Conservation (phyloP, 129 eudicot species). For the Chrysanthemum makinoi region DNA sequence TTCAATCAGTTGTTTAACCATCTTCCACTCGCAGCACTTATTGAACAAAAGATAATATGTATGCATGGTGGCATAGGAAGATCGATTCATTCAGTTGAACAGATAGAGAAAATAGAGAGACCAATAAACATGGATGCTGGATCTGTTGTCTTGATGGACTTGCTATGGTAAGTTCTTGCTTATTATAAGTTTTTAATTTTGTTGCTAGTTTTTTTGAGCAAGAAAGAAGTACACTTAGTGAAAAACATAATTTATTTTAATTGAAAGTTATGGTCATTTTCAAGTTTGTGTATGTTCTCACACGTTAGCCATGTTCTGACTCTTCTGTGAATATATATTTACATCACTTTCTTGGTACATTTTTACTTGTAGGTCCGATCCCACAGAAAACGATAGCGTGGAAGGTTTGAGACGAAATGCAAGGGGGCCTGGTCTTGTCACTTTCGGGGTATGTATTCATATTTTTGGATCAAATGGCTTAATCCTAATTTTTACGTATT, state of each 20-base stretch:
- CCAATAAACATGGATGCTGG: constrained; percentile 99
- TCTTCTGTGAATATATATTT: not conserved
- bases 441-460: constrained; percentile 73
- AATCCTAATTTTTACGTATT: not conserved
- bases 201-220: not conserved
- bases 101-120: constrained; percentile 89
- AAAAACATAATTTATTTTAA: not conserved
- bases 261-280: not conserved
- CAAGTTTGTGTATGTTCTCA: not conserved
- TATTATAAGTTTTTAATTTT: not conserved
- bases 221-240: not conserved
- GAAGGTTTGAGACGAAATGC: constrained; percentile 98
- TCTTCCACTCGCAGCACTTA: constrained; percentile 93
- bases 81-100: constrained; percentile 88
- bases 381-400: constrained; percentile 96
- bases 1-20: constrained; percentile 81
- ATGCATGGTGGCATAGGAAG: constrained; percentile 99
- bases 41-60: constrained; percentile 89
- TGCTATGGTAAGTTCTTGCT: constrained; percentile 58
- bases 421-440: constrained; percentile 91
- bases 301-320: not conserved
- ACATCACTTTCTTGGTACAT: constrained; percentile 4
- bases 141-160: constrained; percentile 86
- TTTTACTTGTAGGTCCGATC: constrained; percentile 77
- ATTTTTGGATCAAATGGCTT: not conserved